These are phyloP conservation scores for Bipolaris oryzae DNA, from an alignment of 2,329 filamentous ascomycete species.

Conservation along the genomic window DNA sequence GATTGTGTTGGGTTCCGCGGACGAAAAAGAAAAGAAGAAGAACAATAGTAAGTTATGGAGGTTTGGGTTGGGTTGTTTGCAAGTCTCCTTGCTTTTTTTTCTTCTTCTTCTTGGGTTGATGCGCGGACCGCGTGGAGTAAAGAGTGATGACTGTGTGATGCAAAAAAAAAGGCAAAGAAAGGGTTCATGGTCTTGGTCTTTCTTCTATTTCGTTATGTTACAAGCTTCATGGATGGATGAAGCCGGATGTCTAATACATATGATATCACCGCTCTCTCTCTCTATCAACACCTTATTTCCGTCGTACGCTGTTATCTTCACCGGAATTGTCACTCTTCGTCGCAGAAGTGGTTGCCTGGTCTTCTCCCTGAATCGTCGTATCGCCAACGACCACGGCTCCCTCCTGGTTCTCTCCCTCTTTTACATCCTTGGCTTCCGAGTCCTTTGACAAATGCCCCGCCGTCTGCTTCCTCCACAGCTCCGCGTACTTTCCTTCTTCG, in stretches of 20 bases:
- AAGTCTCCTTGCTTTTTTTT: too few relatives aligned
- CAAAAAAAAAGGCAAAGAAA: too few relatives aligned
- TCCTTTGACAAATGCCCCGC: conserved; percentile 34
- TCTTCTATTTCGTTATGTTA: background rate
- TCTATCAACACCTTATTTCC: conserved; percentile 6
- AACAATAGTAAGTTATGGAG: too few relatives aligned
- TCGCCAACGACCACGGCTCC: conserved; percentile 27
- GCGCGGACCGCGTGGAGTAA: too few relatives aligned
- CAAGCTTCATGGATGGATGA: too few relatives aligned
- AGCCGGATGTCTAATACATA: too few relatives aligned
- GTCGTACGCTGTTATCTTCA: background rate
- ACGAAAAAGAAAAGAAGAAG: background rate
- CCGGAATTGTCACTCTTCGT: conserved; percentile 14
- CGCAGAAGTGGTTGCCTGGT: conserved; percentile 24
- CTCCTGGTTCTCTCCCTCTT: conserved; percentile 17
- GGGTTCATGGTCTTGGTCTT: too few relatives aligned
- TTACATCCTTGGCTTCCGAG: conserved; percentile 24
- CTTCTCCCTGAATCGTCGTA: conserved; percentile 32
- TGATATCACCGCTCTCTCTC: background rate
- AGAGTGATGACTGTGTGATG: too few relatives aligned
- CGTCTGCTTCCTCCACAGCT: conserved; percentile 88
- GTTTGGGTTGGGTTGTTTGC: background rate
- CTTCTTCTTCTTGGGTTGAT: too few relatives aligned
- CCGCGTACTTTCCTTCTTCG: conserved; percentile 72
- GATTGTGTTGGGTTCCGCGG: background rate